Base-by-base conservation (phyloP, 768 basidiomycete species). In the Suillus ampliporus region DNA sequence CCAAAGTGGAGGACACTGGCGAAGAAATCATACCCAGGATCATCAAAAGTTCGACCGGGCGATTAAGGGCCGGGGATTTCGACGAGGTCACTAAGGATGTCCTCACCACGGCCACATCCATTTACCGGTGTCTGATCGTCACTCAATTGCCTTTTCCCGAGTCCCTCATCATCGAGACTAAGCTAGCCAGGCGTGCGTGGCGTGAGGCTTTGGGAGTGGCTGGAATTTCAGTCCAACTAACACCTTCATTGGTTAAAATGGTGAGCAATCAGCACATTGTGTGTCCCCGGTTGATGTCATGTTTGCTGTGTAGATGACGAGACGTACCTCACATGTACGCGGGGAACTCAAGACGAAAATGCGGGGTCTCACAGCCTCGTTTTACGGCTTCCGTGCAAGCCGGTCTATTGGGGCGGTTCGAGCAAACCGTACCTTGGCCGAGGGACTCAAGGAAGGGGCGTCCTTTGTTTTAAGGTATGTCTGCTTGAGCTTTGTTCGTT, bases 71-170 rank as follows among this genome's bases (percentile, higher is more conserved):
- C 4, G 63, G 60, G 10, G 68, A 71, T 56, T 69, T 52, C 35
- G 63, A 69, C 31, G 61, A 63, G 2, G 44, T 62, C 6, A 64
- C 62, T 1, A 62, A 71, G 58, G 65, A 71, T 21, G 31, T 69
- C 6, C 63, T 74, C 34, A 56, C 60, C 14, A 60, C 52, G 3
- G 70, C 74, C 28, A 64, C 51, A 8, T 50, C 43, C 0, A 31
- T 31, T 31, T 31, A 31, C 31, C 31, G 31, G 31, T 31, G 31
- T 31, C 31, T 31, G 6, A 31, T 73, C 34, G 66, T 60, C n/a
- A 69, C 68, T 4, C 28, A 56, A 2, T 59, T 64, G 13, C 67
- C 65, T 19, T 76, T 69, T 52, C 73, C 72, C 9, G 67, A 70
- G 21, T n/a, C 61, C 19, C 26, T 35, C 10, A 37, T 53, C 35